phyloP scores from a whole-genome alignment of 2,329 filamentous ascomycete species.

The Clarireedia sp. region DNA sequence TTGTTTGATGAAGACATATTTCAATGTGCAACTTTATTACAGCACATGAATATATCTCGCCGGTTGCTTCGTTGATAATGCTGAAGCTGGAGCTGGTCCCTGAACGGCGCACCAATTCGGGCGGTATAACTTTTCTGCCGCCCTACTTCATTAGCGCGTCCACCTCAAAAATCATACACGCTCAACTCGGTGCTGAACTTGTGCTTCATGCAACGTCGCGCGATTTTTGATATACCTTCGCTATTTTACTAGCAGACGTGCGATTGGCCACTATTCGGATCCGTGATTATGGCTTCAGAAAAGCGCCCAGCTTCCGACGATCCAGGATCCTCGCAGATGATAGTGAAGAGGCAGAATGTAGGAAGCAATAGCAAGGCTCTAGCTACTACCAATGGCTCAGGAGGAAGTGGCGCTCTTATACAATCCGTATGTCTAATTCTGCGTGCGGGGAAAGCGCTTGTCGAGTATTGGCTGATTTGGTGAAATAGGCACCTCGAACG shows the following conservation, averaged over 20 bases:
- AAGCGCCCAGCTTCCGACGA: conserved; percentile 86
- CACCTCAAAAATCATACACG: conserved; percentile 5
- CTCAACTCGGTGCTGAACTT: background rate
- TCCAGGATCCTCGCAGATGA: conserved; percentile 69
- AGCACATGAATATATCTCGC: background rate
- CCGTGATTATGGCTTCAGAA: conserved; percentile 66
- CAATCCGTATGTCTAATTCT: conserved; percentile 48
- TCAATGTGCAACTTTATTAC: background rate
- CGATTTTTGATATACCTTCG: background rate
- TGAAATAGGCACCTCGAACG: conserved; percentile 60
- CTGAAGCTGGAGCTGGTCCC: conserved; percentile 1
- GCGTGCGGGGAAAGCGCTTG: conserved; percentile 5
- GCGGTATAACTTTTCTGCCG: no score
- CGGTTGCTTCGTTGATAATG: background rate
- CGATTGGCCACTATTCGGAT: background rate
- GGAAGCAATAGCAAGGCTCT: conserved; percentile 42
- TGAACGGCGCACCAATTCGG: background rate
- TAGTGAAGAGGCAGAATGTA: conserved; percentile 82
- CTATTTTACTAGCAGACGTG: background rate
- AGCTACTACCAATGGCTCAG: conserved; percentile 47
- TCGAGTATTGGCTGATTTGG: conserved; percentile 19
- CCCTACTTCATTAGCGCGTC: conserved; percentile 1
- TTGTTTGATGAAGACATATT: conserved; percentile 50
- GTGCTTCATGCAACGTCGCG: background rate
- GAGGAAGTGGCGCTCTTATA: conserved; percentile 54